Evolutionary conservation across 2,329 filamentous ascomycete species (phyloP), one percentile per base, ranked within the genome.

Genomic region (Pyrenochaeta sp.): DNA sequence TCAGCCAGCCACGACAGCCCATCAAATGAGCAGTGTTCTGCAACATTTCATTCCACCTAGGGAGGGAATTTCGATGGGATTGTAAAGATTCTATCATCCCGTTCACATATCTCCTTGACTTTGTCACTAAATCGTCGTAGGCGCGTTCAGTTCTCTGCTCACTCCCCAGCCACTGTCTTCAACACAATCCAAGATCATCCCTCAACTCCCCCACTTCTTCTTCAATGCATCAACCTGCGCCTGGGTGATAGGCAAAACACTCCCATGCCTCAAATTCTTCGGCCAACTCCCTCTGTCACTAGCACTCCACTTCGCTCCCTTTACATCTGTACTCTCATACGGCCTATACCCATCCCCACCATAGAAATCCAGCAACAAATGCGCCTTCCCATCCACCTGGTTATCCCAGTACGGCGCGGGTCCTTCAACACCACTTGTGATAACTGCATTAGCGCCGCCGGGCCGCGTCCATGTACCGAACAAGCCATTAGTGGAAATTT

Each of bases 381-480:
- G 81, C n/a, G 71, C 72, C 48, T 74, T 76, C 3, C 71, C 72
- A 2, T 57, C 56, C 3, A 72, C 68, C 47, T 66, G 61, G 34
- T 77, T 77, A 43, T 77, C 74, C 72, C 68, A 74, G 48, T 71
- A 77, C 22, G 65, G 68, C 7, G 73, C 74, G 0, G 74, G 74
- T 0, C 73, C 74, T 51, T 76, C 74, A 5, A 74, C 72, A 1
- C 67, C 63, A 13, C 59, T 63, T 39, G 68, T 56, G 19, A 85
- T 83, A 8, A 77, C 77, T 0, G 81, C 80, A 2, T 55, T 63
- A 8, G 68, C 64, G 2, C 82, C 83, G 1, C 81, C 83, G 0
- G 81, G 80, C 0, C 83, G 75, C 0, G 80, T 82, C 83, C 84
- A 86, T 1, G 75, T 80, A 0, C 84, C 84, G 53, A 85, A 83